Evolutionary conservation across 2,329 filamentous ascomycete species (phyloP).

Genomic region (Colletotrichum sp.): DNA sequence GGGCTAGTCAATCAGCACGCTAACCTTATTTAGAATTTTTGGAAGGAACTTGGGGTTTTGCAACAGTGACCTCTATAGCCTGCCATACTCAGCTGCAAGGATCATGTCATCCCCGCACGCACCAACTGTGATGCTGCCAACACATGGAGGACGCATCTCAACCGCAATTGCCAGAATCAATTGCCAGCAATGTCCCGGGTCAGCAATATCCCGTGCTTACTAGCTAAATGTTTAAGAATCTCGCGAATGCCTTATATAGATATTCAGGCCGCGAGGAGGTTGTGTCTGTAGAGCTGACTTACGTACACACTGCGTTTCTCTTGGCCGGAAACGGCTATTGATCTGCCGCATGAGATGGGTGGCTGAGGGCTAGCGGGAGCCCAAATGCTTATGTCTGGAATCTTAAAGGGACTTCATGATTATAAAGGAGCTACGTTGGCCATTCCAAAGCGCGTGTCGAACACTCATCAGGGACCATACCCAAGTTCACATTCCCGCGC

Average conservation of each 20-base stretch:
- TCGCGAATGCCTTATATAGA: neutral
- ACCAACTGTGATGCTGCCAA: neutral
- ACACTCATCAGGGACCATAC: neutral
- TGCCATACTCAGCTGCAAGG: neutral
- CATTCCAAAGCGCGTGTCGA: neutral
- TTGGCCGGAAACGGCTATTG: neutral
- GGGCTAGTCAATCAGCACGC: too few species aligned
- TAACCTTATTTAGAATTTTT: too few species aligned
- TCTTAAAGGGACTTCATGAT: neutral
- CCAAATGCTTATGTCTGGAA: neutral
- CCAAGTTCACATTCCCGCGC: neutral
- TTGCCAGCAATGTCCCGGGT: neutral
- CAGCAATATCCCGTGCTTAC: neutral
- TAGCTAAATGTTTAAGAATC: neutral
- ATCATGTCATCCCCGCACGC: neutral
- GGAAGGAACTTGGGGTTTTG: too few species aligned
- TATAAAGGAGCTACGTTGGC: neutral
- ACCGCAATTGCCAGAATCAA: neutral
- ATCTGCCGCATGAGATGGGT: neutral
- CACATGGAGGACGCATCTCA: neutral
- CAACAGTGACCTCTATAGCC: too few species aligned
- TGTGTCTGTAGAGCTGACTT: neutral
- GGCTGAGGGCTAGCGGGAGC: neutral
- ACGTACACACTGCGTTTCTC: neutral
- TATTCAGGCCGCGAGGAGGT: neutral